Base-by-base conservation (phyloP, 169 alveolate genomes). In the Plasmodium coatneyi region DNA sequence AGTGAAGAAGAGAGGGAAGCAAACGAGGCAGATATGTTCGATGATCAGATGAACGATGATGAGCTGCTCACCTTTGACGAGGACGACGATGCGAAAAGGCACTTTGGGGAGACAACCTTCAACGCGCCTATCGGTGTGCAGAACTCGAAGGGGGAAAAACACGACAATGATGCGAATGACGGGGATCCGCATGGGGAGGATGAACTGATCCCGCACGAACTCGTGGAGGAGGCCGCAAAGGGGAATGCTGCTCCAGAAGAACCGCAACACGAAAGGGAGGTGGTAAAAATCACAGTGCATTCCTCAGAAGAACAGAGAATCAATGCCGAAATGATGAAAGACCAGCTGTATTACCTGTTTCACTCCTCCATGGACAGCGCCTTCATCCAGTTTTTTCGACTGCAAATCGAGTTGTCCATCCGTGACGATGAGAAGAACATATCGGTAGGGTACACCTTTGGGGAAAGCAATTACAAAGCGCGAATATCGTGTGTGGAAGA, bases 51-150 rank as follows among this genome's bases (percentile, higher is more conserved):
- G 9, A 39, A 19, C 80, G 89, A 87, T 12, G 41, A 87, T 34
- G 93, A 87, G 28, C 70, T 87, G 14, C 43, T 83, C 46, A 80
- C 25, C 34, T 84, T 74, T 49, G 93, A 78, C 39, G 93, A 74
- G 19, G 93, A 87, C 70, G 93, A 79, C 30, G 93, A 87, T 87
- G 93, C 93, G 14, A 87, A 87, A 32, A 78, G 80, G 12, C 30
- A 76, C 80, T 87, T 87, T 60, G 93, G 93, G 5, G 71, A 87
- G 49, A 60, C 89, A 16, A 87, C 89, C n/a, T 87, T 78, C 72
- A 87, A 79, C 39, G n/a, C 12, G 5, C 89, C 89, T 2, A 56
- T 56, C 28, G 16, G 32, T 22, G 16, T 34, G 52, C 19, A 14
- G 3, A 9, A 19, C 12, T 0, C 9, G 16, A 71, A 79, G 19